Conservation (phyloP, 1,139 yeast genomes). For the Suzukiozyma palmioleophila region DNA sequence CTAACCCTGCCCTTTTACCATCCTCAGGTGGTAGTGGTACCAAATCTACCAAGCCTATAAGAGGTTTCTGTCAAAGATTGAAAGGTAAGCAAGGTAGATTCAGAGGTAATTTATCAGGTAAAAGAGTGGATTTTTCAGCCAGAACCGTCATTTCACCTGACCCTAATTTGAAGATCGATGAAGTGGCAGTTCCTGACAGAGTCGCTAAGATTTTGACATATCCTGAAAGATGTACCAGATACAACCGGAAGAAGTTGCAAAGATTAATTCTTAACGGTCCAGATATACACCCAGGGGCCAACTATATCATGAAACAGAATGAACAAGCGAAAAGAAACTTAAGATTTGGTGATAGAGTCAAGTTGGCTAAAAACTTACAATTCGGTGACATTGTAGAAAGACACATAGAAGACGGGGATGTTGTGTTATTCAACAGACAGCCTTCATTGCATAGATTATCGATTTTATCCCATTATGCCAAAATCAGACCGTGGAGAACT, state of each 20-base stretch:
- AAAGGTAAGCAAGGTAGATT: constrained; percentile 99
- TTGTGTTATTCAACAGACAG: constrained; percentile 93
- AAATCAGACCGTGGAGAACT: constrained; percentile 97
- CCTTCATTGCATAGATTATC: constrained; percentile 95
- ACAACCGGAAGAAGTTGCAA: constrained; percentile 76
- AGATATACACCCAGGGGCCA: constrained; percentile 91
- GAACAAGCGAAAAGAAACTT: constrained; percentile 86
- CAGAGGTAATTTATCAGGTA: constrained; percentile 96
- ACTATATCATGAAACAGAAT: constrained; percentile 76
- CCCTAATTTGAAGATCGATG: constrained; percentile 90
- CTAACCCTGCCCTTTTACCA: constrained; percentile 73
- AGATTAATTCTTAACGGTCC: constrained; percentile 80
- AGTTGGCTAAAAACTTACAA: constrained; percentile 69
- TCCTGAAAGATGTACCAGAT: constrained; percentile 91
- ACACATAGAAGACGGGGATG: constrained; percentile 95
- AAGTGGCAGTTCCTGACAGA: constrained; percentile 96
- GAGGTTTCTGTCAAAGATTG: constrained; percentile 95
- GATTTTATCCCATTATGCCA: constrained; percentile 92
- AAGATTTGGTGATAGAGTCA: constrained; percentile 80
- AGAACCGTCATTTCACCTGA: constrained; percentile 99
- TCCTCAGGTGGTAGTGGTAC: constrained; percentile 54
- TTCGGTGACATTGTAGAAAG: constrained; percentile 97
- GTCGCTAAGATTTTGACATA: constrained; percentile 94
- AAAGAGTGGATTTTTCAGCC: constrained; percentile 97
- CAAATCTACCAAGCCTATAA: constrained; percentile 70